These are phyloP conservation scores for Yarrowia porcina DNA, from an alignment of 805 yeast species.

Conservation along the genomic window DNA sequence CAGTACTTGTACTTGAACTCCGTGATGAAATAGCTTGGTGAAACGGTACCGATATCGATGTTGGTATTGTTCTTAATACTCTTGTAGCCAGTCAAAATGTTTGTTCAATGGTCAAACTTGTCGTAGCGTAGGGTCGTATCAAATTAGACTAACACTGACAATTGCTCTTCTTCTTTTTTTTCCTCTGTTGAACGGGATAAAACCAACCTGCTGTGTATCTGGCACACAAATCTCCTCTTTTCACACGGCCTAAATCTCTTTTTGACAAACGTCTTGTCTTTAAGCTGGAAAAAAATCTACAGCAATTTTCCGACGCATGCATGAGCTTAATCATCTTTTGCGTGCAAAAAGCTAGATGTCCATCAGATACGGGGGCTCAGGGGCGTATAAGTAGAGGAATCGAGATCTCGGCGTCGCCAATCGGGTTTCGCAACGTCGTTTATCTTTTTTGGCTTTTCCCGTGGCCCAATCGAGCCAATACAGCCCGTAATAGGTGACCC, in stretches of 20 bases:
- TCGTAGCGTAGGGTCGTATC: neutral
- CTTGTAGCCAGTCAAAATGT: too few relatives aligned
- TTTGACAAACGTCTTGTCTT: neutral
- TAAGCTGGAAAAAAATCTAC: conserved; percentile 15
- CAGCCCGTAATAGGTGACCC: neutral
- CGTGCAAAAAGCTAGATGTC: neutral
- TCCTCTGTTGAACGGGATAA: too few relatives aligned
- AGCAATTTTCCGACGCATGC: conserved; percentile 17
- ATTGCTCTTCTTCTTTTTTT: too few relatives aligned
- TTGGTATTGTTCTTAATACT: too few relatives aligned
- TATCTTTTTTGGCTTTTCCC: neutral
- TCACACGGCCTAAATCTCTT: neutral
- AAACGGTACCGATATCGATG: neutral
- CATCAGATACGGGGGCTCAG: neutral
- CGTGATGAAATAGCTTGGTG: too few relatives aligned
- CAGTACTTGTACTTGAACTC: too few relatives aligned
- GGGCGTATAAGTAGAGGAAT: too few relatives aligned
- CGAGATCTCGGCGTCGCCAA: neutral
- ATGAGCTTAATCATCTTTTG: conserved; percentile 1
- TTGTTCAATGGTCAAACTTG: too few relatives aligned
- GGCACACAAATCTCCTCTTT: too few relatives aligned
- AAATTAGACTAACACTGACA: neutral
- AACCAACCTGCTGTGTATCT: neutral
- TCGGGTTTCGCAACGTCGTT: neutral
- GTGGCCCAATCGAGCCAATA: too few relatives aligned